phyloP scores from a whole-genome alignment of 164 flowering plant species.

The Tetrastigma voinierianum region DNA sequence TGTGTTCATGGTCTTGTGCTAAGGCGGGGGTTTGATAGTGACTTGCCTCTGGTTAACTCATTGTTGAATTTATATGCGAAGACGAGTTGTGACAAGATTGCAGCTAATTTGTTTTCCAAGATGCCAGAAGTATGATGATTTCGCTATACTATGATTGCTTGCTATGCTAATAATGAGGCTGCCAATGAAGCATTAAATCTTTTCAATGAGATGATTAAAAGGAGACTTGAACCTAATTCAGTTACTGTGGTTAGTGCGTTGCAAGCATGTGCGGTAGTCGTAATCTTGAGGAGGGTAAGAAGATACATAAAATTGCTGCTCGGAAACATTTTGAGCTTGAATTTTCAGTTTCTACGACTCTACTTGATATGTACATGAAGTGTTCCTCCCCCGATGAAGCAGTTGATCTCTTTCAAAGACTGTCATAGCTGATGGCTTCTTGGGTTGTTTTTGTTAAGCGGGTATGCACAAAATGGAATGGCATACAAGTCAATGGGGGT shows the following conservation, averaged over 20 bases:
- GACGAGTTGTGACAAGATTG: conserved; percentile 31
- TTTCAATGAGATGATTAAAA: conserved; percentile 45
- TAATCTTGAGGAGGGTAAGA: conserved; percentile 40
- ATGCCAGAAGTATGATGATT: conserved; percentile 55
- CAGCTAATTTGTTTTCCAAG: conserved; percentile 34
- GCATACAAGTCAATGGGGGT: conserved; percentile 37
- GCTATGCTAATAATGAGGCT: conserved; percentile 45
- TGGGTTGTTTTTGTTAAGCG: conserved; percentile 54
- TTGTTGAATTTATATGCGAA: conserved; percentile 57
- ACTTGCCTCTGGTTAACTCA: conserved; percentile 39
- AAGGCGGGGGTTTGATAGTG: conserved; percentile 27
- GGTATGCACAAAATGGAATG: conserved; percentile 49
- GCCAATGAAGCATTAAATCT: conserved; percentile 43
- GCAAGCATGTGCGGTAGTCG: conserved; percentile 50
- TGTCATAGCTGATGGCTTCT: conserved; percentile 50
- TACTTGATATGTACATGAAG: conserved; percentile 69
- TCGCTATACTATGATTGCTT: conserved; percentile 63
- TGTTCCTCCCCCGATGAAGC: conserved; percentile 52
- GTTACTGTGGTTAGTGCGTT: conserved; percentile 46
- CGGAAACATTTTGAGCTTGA: conserved; percentile 40
- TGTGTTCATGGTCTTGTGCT: conserved; percentile 50
- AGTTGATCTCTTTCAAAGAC: conserved; percentile 28
- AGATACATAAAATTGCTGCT: conserved; percentile 41
- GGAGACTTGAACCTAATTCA: conserved; percentile 38
- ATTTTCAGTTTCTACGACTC: conserved; percentile 49